Conservation (phyloP, 1,284 basidiomycete genomes). For the Dichomitus squalens region DNA sequence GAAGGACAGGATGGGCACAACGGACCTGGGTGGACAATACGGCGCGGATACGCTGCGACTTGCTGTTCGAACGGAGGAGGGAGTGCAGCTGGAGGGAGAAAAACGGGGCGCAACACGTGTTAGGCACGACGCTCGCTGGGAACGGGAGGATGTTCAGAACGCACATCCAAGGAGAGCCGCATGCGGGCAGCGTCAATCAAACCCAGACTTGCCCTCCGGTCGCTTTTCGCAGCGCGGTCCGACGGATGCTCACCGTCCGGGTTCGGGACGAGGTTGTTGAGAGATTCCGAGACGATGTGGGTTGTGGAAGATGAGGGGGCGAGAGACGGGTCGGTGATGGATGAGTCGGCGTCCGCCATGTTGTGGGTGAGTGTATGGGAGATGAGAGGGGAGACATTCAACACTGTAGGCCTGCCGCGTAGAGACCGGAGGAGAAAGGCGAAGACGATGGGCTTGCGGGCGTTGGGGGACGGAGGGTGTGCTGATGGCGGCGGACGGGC, state of each 20-base stretch:
- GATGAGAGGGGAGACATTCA: constrained; percentile 24
- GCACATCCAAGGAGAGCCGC: constrained; percentile 36
- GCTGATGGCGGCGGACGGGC: constrained; percentile 5
- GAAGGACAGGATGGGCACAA: constrained; percentile 6
- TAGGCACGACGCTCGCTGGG: constrained; percentile 35
- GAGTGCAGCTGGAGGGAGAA: constrained; percentile 34
- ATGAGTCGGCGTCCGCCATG: constrained; percentile 27
- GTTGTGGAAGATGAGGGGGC: constrained; percentile 30
- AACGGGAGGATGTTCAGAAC: constrained; percentile 27
- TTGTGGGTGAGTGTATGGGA: constrained; percentile 13
- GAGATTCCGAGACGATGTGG: constrained; percentile 19
- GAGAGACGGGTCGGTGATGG: constrained; percentile 29
- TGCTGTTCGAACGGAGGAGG: constrained; percentile 36
- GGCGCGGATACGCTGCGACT: constrained; percentile 25
- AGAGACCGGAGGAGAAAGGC: constrained; percentile 19
- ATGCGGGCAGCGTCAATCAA: constrained; percentile 38
- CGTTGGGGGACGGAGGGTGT: not conserved
- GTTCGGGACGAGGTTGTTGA: constrained; percentile 27
- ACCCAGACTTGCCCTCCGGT: constrained; percentile 31
- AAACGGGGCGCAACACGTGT: constrained; percentile 38
- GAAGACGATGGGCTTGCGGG: constrained; percentile 10
- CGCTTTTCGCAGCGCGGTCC: constrained; percentile 22
- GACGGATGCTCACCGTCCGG: constrained; percentile 22
- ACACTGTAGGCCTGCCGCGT: constrained; percentile 8
- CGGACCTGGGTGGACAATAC: constrained; percentile 29